Evolutionary conservation across 2,329 filamentous ascomycete species (phyloP), one percentile per base, ranked within the genome.

Genomic region (Microdochium paspali): DNA sequence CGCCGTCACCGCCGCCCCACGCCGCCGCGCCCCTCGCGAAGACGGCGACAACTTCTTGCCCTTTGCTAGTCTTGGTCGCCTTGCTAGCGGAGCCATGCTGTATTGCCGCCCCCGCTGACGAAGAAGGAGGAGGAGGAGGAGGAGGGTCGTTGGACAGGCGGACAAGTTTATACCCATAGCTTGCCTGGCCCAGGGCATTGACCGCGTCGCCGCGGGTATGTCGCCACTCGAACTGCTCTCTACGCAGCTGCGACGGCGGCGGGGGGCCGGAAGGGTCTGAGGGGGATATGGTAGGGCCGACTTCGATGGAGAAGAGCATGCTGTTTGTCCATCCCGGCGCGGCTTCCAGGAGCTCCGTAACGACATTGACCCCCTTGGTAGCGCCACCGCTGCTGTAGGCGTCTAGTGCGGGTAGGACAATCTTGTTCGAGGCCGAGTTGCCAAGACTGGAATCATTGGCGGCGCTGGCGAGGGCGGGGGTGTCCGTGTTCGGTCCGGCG

Each of bases 221-320:
- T 2, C 69, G 65, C 71, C 71, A 74, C 58, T 72, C 65, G 51
- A 70, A 73, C 18, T 51, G 44, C 53, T 72, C 69, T 21, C 53
- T 49, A 21, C 48, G 47, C n/a, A 47, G 26, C 39, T 21, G 30
- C 3, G 4, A 46, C 45, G 20, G 43, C 28, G 21, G 18, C 18
- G 30, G 21, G n/a, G 24, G 48, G 20, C 42, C 45, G 47, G 52
- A 54, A 43, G 56, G 48, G 28, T 60, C 57, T 25, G 18, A n/a
- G n/a, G n/a, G 35, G 35, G 26, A 28, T 28, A 7, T 28, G 26
- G 7, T 13, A n/a, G 15, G 35, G 13, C 35, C 35, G 35, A 66
- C 58, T 47, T 67, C 62, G 46, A 69, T 59, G 31, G 51, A 43
- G 49, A 72, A 68, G n/a, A 21, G 12, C 35, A 40, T 40, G 35